phyloP scores from a whole-genome alignment of 148 eudicot genomes.

The Beta vulgaris region DNA sequence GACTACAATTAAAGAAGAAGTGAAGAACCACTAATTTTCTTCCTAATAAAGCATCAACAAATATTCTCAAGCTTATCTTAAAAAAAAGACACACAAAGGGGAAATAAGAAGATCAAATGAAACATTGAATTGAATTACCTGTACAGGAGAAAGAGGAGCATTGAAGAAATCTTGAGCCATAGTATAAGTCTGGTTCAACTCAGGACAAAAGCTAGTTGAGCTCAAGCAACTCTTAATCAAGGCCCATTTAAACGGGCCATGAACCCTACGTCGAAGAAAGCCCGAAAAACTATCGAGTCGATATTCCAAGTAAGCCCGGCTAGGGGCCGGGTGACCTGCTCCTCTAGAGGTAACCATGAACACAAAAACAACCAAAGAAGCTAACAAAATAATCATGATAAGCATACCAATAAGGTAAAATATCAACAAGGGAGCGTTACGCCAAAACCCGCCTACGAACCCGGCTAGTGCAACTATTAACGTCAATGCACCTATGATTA shows the following conservation, averaged over 20 bases:
- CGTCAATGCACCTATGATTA: slow-evolving; percentile 63
- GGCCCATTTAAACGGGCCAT: slow-evolving; percentile 73
- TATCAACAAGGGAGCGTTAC: slow-evolving; percentile 53
- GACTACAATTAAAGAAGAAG: no score
- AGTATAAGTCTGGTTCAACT: slow-evolving; percentile 66
- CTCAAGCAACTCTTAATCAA: slow-evolving; percentile 63
- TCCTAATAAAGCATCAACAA: neutral
- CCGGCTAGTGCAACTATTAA: slow-evolving; percentile 61
- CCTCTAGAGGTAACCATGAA: slow-evolving; percentile 73
- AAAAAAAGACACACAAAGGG: neutral
- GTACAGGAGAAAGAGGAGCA: slow-evolving; percentile 74
- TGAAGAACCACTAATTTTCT: neutral
- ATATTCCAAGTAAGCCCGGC: slow-evolving; percentile 74
- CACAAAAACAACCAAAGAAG: slow-evolving; percentile 57
- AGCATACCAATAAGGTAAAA: slow-evolving; percentile 74
- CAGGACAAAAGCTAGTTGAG: slow-evolving; percentile 60
- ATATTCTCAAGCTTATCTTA: neutral
- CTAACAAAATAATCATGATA: slow-evolving; percentile 53
- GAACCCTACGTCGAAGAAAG: slow-evolving; percentile 57
- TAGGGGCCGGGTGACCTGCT: slow-evolving; percentile 68
- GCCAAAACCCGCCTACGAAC: slow-evolving; percentile 73
- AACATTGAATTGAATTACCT: slow-evolving; percentile 39
- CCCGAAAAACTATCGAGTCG: slow-evolving; percentile 67
- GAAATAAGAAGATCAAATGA: neutral
- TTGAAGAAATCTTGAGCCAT: slow-evolving; percentile 76